These are phyloP conservation scores for Brasenia schreberi DNA, from an alignment of 164 flowering plant genomes.

Conservation along the genomic window DNA sequence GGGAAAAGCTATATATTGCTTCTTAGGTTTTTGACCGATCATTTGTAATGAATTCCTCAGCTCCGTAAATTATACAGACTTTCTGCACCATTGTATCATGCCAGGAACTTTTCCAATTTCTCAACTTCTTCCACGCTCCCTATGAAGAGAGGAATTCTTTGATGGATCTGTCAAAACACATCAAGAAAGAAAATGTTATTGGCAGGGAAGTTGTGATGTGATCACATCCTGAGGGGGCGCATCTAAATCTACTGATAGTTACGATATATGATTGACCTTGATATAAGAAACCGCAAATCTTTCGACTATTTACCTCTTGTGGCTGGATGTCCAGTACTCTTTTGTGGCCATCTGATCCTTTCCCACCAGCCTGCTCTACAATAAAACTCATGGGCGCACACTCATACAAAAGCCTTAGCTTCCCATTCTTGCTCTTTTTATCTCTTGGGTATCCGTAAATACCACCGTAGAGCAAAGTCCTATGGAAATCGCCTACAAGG, in stretches of 20 bases:
- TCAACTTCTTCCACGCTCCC: conserved; percentile 68
- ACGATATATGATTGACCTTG: neutral
- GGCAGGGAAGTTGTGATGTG: neutral
- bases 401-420: conserved; percentile 78
- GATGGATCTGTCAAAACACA: conserved; percentile 47
- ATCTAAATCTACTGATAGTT: neutral
- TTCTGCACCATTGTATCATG: conserved; percentile 11
- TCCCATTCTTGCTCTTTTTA: conserved; percentile 78
- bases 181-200: neutral
- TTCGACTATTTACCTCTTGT: conserved; percentile 24
- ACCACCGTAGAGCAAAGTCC: conserved; percentile 69
- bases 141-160: conserved; percentile 55
- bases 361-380: conserved; percentile 80
- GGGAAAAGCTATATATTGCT: too few species aligned
- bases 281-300: neutral
- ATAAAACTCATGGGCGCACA: conserved; percentile 91
- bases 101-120: conserved; percentile 56
- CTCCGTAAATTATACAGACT: too few species aligned
- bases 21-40: too few species aligned
- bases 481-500: conserved; percentile 76
- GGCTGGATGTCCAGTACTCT: conserved; percentile 70
- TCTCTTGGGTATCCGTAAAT: conserved; percentile 84
- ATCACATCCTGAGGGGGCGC: neutral
- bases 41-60: too few species aligned
- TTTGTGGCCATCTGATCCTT: conserved; percentile 57